Conservation (phyloP, 2,329 filamentous ascomycete species). For the Trichoderma koningiopsis region DNA sequence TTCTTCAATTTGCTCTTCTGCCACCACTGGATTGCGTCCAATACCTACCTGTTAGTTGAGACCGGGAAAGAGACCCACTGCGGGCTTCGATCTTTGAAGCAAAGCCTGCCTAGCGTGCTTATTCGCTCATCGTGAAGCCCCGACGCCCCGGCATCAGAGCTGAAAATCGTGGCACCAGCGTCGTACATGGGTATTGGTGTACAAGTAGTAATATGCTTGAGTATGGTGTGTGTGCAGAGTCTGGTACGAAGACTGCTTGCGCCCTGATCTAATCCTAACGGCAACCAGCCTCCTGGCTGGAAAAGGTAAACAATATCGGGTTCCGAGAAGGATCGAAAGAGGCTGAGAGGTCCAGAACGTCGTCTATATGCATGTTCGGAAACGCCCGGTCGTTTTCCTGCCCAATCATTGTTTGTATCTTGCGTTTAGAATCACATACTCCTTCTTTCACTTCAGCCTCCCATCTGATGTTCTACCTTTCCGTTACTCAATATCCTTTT, state of each 20-base stretch:
- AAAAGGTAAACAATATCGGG: not conserved
- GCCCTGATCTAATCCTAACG: not conserved
- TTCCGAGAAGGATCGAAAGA: constrained; percentile 8
- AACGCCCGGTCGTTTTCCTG: not conserved
- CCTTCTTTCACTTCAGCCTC: not conserved
- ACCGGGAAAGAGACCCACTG: not conserved
- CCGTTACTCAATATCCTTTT: not conserved
- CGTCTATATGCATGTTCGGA: not conserved
- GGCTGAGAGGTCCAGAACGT: constrained; percentile 15
- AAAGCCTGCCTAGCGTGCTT: constrained; percentile 4
- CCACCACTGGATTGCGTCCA: not conserved
- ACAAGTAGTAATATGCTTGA: not conserved
- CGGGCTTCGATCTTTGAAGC: constrained; percentile 10
- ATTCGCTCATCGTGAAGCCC: not conserved
- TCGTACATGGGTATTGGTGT: not conserved
- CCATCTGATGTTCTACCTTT: not conserved
- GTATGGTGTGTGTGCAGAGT: not conserved
- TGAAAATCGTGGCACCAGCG: constrained; percentile 13
- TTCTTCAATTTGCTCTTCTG: not conserved
- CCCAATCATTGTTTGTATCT: not conserved
- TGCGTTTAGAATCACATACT: not conserved
- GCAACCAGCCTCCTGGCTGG: not conserved
- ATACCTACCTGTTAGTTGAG: not conserved
- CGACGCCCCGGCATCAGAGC: constrained; percentile 6
- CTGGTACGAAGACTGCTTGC: not conserved